Conservation (phyloP, 768 basidiomycete genomes). For the Trametes cinnabarina region DNA sequence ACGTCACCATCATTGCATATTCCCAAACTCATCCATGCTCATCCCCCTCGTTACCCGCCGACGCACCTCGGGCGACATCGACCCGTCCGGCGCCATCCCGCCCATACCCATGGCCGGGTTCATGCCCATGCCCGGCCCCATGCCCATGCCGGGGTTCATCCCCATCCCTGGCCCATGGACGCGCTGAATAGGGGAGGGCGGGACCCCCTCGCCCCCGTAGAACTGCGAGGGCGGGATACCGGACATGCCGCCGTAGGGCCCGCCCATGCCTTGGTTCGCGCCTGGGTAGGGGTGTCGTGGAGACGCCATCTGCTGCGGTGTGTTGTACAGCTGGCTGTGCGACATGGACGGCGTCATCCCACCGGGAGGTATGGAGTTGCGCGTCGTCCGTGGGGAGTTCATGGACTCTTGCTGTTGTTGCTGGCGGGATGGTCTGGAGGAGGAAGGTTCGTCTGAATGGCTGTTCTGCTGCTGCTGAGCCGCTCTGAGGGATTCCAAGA, state of each 20-base stretch:
- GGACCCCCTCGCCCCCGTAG: slow-evolving; percentile 31
- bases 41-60: slow-evolving; percentile 27
- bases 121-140: slow-evolving; percentile 23
- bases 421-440: slow-evolving; percentile 2
- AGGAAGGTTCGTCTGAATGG: slow-evolving; percentile 13
- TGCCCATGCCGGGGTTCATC: slow-evolving; percentile 21
- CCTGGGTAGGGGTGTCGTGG: slow-evolving; percentile 19
- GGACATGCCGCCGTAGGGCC: slow-evolving; percentile 23
- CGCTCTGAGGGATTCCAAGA: slow-evolving; percentile 36
- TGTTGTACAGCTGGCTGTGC: slow-evolving; percentile 13
- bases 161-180: slow-evolving; percentile 12
- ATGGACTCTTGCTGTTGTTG: slow-evolving; percentile 8
- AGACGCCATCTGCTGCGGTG: slow-evolving; percentile 19
- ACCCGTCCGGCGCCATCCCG: slow-evolving; percentile 27
- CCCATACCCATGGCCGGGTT: slow-evolving; percentile 33
- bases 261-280: slow-evolving; percentile 22
- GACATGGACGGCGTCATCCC: slow-evolving; percentile 12
- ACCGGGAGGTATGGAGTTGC: slow-evolving; percentile 11
- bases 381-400: slow-evolving; percentile 21
- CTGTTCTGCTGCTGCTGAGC: slow-evolving; percentile 15
- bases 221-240: slow-evolving; percentile 42
- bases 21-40: slow-evolving; percentile 28
- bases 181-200: slow-evolving; percentile 18
- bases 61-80: slow-evolving; percentile 26
- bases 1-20: slow-evolving; percentile 20